phyloP scores from a whole-genome alignment of 768 basidiomycete genomes.

The Mycena haematopus region DNA sequence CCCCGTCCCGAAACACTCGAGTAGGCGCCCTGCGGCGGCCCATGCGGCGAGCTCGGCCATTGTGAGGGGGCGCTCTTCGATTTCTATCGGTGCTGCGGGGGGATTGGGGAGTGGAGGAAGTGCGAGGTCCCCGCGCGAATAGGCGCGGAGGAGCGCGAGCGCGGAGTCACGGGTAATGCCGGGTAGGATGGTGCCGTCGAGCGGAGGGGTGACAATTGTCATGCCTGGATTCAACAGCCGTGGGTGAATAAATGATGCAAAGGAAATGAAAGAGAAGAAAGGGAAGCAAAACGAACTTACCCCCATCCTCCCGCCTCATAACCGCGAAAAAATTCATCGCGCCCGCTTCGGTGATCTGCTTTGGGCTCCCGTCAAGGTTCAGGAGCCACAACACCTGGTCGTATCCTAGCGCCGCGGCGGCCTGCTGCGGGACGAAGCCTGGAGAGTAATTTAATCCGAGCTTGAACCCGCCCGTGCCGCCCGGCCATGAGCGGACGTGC shows the following conservation, averaged over 20 bases:
- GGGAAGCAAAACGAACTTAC: conserved; percentile 38
- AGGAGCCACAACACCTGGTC: conserved; percentile 70
- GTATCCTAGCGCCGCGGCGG: neutral
- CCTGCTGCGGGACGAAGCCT: conserved; percentile 61
- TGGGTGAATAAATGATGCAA: neutral
- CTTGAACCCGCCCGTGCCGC: conserved; percentile 82
- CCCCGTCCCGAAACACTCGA: conserved; percentile 82
- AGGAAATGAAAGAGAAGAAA: neutral
- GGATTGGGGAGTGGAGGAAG: neutral
- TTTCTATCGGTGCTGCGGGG: conserved; percentile 39
- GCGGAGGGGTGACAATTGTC: conserved; percentile 81
- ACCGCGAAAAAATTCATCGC: conserved; percentile 86
- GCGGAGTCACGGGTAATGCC: conserved; percentile 89
- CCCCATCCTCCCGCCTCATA: conserved; percentile 62
- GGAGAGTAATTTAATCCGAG: conserved; percentile 73
- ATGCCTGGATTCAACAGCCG: conserved; percentile 54
- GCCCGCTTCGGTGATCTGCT: conserved; percentile 63
- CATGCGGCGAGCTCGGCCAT: conserved; percentile 58
- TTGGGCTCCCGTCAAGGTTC: conserved; percentile 49
- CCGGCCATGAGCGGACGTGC: conserved; percentile 55
- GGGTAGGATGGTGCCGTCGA: conserved; percentile 88
- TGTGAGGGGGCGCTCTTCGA: conserved; percentile 67
- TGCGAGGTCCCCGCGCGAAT: conserved; percentile 46
- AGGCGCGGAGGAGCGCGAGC: conserved; percentile 62
- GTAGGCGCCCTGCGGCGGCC: conserved; percentile 57